Evolutionary conservation across 1,284 basidiomycete species (phyloP).

Genomic region (Kwoniella shivajii): DNA sequence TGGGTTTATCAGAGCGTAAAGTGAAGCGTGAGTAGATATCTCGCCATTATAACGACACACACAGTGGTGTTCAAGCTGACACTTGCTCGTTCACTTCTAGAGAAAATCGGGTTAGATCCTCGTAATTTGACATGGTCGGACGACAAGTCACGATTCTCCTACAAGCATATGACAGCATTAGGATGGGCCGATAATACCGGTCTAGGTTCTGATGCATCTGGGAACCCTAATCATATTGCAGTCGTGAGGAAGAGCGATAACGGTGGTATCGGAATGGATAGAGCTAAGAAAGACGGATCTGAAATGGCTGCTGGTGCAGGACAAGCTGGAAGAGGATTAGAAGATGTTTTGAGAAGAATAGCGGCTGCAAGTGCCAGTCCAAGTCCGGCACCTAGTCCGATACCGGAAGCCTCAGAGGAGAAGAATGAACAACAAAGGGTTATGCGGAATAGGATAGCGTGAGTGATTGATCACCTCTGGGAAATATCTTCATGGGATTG

Average conservation of each 20-base stretch:
- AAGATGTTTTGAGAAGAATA: conserved; percentile 50
- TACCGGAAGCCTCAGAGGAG: conserved; percentile 18
- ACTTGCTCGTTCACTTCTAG: too few species aligned
- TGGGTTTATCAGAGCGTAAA: conserved; percentile 55
- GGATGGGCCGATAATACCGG: conserved; percentile 52
- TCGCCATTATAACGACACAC: too few species aligned
- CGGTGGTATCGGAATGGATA: conserved; percentile 52
- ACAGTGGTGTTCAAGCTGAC: too few species aligned
- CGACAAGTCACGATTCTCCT: conserved; percentile 53
- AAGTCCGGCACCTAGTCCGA: conserved; percentile 22
- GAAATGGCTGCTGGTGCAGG: conserved; percentile 48
- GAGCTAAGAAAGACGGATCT: conserved; percentile 51
- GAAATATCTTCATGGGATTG: too few species aligned
- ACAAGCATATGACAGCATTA: conserved; percentile 53
- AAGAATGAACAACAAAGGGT: conserved; percentile 22
- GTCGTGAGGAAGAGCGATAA: conserved; percentile 53
- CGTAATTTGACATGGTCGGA: conserved; percentile 55
- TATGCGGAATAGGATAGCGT: conserved; percentile 49
- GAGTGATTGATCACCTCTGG: too few species aligned
- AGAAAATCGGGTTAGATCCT: conserved; percentile 54
- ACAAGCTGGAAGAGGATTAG: conserved; percentile 50
- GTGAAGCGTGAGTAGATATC: conserved; percentile 45
- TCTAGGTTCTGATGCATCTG: conserved; percentile 36
- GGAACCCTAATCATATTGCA: conserved; percentile 53
- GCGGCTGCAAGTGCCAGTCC: conserved; percentile 35